Evolutionary conservation across 177 flowering plant genomes (phyloP), one percentile per base, ranked within the genome.

Genomic region (Telopea speciosissima): DNA sequence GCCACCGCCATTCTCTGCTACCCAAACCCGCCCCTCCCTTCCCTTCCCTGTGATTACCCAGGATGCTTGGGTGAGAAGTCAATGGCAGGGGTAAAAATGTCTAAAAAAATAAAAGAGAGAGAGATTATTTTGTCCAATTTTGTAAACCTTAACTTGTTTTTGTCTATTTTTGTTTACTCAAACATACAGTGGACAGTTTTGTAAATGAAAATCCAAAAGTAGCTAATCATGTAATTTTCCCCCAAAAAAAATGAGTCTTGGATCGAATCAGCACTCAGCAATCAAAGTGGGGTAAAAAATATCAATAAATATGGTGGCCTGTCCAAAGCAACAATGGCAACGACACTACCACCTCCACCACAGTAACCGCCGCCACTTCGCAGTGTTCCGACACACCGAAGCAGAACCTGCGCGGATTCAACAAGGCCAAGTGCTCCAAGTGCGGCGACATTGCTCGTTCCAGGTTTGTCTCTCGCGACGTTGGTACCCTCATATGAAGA

Each of bases 361-460:
- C 66, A 40, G 11, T 54, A 24, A 26, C 72, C 40, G 56, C 24
- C 56, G 16, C 45, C 45, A 45, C 65, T 17, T 42, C 74, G 22
- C 70, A 24, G 58, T 66, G 62, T 28, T 54, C 25, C 73, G 71
- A 68, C 66, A 66, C 85, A 21, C 85, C 90, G 31, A 85, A 84
- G 77, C 68, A 28, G 77, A 85, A 81, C 68, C 83, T 79, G 24
- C 90, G 97, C 33, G 97, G 98, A 3, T 92, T 89, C 68, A 94
- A 92, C 81, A 94, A 94, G 76, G 97, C 97, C 26, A 94, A 88
- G 87, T 92, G 98, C 72, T 82, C 83, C 40, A 81, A 82, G 83
- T 92, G 97, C 68, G 97, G 97, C 68, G 89, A 94, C 76, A 95
- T 94, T 64, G 98, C 97, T 76, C 91, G 98, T 26, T 93, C 97